Evolutionary conservation across 2,329 filamentous ascomycete species (phyloP), one percentile per base, ranked within the genome.

Genomic region (Ceratocystis lukuohia): DNA sequence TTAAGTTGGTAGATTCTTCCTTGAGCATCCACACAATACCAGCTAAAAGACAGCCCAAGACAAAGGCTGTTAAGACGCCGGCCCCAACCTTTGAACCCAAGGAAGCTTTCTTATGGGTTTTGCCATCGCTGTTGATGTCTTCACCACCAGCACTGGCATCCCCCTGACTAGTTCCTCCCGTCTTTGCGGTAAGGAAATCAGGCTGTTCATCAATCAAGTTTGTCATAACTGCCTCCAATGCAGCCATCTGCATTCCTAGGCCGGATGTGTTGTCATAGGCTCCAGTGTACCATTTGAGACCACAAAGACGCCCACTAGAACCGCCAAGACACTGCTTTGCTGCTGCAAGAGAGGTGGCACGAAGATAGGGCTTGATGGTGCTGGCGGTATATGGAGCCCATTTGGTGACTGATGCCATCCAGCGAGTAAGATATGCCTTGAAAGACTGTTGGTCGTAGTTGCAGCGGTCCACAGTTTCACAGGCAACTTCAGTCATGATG

Each of bases 181-280:
- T 83, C 3, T 75, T 71, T 30, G 78, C 74, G 3, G 80, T 82
- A 50, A 80, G 75, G 0, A 80, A 79, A 0, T 74, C 72, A 0
- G 70, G 66, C 8, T 75, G 75, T 5, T 78, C 69, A 45, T 77
- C 70, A 62, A 87, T 81, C 73, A 86, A 77, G 70, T 83, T 85
- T 46, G 81, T 80, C 59, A 88, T 79, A 5, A 87, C 80, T 8
- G 87, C 78, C 71, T 88, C 84, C 73, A 89, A 76, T 1, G 83
- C 85, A 1, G 83, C 80, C 86, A 89, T 89, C 74, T 88, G 85
- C 73, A 88, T 85, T 4, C 87, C 87, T 1, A 88, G 81, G 5
- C 86, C 86, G 5, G 78, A 80, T 1, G 77, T 78, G 28, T 83
- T 82, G 72, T 88, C 84, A 74, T 80, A 88, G 7, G 74, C 73